A percentile compares a stretch with the other conserved stretches of the same genome.
phyloP scores from a whole-genome alignment of 202 grass and related monocot species.

The Cymbopogon flexuosus region DNA sequence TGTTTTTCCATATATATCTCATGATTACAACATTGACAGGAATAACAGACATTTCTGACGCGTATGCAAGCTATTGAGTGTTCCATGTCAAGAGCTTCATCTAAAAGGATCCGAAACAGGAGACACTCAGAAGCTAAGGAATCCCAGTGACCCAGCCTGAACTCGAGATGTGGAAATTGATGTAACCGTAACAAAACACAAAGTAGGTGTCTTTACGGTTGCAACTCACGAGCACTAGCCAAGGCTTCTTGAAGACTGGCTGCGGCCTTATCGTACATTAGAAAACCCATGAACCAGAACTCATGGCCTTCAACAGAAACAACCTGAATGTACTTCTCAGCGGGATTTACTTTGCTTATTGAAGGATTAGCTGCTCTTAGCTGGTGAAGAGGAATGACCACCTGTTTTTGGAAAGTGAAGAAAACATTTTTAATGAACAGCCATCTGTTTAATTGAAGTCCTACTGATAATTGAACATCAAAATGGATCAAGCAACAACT shows the following conservation, averaged over 20 bases:
- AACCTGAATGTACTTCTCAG: conserved; percentile 85
- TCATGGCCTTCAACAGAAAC: conserved; percentile 83
- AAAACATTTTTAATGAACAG: background rate
- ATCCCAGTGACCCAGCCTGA: background rate
- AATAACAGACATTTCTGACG: conserved; percentile 27
- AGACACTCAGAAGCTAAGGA: background rate
- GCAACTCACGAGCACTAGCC: conserved; percentile 50
- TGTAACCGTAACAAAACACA: background rate
- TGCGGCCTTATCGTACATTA: conserved; percentile 66
- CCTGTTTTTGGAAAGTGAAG: conserved; percentile 44
- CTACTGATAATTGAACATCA: background rate
- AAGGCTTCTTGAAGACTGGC: conserved; percentile 71
- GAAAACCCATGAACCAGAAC: conserved; percentile 98
- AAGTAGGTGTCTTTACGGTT: conserved; percentile 38
- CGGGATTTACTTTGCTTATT: conserved; percentile 60
- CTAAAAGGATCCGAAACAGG: conserved; percentile 22
- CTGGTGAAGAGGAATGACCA: conserved; percentile 89
- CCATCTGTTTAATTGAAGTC: background rate
- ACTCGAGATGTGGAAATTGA: background rate
- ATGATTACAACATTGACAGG: conserved; percentile 37
- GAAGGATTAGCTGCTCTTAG: conserved; percentile 78
- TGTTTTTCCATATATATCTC: conserved; percentile 25
- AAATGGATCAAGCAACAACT: background rate
- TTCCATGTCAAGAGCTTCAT: conserved; percentile 13
- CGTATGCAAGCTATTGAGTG: conserved; percentile 37